These are phyloP conservation scores for Eimeria mitis DNA, from an alignment of 169 alveolate genomes.

Conservation along the genomic window DNA sequence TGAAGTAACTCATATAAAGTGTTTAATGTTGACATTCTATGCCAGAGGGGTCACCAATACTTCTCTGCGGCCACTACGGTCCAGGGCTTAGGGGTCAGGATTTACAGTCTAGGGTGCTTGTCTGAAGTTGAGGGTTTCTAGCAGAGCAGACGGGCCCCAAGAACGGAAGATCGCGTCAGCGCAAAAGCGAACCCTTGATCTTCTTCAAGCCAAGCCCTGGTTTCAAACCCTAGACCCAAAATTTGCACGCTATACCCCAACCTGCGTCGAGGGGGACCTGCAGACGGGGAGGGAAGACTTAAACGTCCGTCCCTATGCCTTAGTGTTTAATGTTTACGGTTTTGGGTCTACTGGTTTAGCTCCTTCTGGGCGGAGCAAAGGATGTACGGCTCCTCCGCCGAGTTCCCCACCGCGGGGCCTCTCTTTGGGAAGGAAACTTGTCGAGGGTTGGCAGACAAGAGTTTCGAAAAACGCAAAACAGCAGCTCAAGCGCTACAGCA, in stretches of 20 bases:
- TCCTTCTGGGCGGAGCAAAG: not conserved
- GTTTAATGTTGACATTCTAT: not conserved
- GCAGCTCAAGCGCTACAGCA: constrained; percentile 80
- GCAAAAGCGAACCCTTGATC: not conserved
- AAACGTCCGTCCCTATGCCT: not conserved
- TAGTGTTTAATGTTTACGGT: not conserved
- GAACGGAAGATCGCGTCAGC: not conserved
- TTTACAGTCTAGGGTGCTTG: not conserved
- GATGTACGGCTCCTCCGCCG: constrained; percentile 58
- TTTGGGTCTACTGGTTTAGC: not conserved
- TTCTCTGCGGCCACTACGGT: not conserved
- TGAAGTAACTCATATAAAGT: not conserved
- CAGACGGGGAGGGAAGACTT: not conserved
- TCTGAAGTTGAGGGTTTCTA: not conserved
- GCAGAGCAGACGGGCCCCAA: not conserved
- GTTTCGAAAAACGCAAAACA: constrained; percentile 81
- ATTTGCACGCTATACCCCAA: not conserved
- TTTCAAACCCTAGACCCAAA: not conserved
- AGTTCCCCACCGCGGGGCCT: constrained; percentile 61
- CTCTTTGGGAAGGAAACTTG: constrained; percentile 59
- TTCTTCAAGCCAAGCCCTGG: not conserved
- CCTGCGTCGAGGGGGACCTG: not conserved
- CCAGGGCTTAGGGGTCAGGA: not conserved
- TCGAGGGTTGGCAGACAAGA: constrained; percentile 72
- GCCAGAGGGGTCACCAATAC: not conserved